Evolutionary conservation across 805 yeast genomes (phyloP).

Genomic region (Kuraishia cidri): DNA sequence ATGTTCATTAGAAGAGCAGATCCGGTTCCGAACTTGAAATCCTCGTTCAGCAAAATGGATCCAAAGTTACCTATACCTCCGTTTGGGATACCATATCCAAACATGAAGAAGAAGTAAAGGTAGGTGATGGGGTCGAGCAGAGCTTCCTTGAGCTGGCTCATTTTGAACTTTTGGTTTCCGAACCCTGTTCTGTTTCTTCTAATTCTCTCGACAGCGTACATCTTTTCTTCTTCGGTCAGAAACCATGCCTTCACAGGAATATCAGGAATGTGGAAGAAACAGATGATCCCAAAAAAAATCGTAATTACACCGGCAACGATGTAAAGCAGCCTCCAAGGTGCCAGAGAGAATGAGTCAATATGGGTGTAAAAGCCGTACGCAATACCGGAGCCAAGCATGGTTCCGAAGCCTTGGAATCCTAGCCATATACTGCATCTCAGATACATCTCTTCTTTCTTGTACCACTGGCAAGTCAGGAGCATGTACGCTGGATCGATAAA

Average conservation of each 20-base stretch:
- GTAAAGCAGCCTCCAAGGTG: slow-evolving; percentile 50
- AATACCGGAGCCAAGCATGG: slow-evolving; percentile 38
- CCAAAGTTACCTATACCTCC: slow-evolving; percentile 48
- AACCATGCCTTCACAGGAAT: slow-evolving; percentile 34
- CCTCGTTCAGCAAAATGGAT: slow-evolving; percentile 30
- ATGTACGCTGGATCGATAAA: slow-evolving; percentile 45
- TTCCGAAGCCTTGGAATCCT: slow-evolving; percentile 36
- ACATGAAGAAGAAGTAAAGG: slow-evolving; percentile 32
- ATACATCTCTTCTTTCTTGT: slow-evolving; percentile 26
- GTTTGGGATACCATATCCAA: slow-evolving; percentile 40
- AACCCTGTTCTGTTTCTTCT: slow-evolving; percentile 52
- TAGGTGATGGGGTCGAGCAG: slow-evolving; percentile 36
- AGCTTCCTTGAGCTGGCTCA: slow-evolving; percentile 41
- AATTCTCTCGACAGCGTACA: slow-evolving; percentile 44
- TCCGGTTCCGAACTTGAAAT: slow-evolving; percentile 18
- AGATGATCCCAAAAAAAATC: slow-evolving; percentile 34
- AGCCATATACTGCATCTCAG: slow-evolving; percentile 25
- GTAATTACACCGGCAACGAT: slow-evolving; percentile 47
- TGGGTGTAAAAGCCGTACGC: slow-evolving; percentile 42
- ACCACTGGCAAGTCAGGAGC: slow-evolving; percentile 47
- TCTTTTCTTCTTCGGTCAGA: slow-evolving; percentile 34
- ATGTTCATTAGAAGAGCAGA: slow-evolving; percentile 23
- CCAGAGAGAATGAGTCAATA: slow-evolving; percentile 20
- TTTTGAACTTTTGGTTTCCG: slow-evolving; percentile 45
- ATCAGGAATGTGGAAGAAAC: slow-evolving; percentile 38